Percentiles rank a stretch among this genome's conserved stretches.
Conservation (phyloP, 2,329 filamentous ascomycete genomes). For the Cladosporium sp. region DNA sequence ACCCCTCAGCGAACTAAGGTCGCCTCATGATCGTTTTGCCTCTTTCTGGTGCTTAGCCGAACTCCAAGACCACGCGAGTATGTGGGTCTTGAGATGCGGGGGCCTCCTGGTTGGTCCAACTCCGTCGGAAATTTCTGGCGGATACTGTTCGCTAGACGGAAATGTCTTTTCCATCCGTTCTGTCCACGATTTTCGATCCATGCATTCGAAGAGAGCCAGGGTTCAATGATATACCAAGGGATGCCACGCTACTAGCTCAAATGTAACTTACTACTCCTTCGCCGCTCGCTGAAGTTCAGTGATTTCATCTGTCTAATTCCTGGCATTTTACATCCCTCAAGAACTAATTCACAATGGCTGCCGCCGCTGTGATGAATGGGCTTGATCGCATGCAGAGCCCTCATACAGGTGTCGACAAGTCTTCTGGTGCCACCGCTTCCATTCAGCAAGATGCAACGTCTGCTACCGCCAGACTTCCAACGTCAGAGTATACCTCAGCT, state of each 20-base stretch:
- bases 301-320: no score
- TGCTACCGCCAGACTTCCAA: constrained; percentile 1
- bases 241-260: no score
- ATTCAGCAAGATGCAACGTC: constrained; percentile 14
- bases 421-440: not conserved
- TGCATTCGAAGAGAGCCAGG: no score
- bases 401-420: no score
- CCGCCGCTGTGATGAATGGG: no score
- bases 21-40: not conserved
- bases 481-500: not conserved
- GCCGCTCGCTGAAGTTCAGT: no score
- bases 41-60: not conserved
- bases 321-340: no score
- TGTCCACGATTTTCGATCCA: no score
- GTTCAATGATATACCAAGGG: no score
- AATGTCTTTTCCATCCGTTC: not conserved
- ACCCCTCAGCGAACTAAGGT: not conserved
- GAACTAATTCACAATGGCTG: no score
- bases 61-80: not conserved
- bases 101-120: not conserved
- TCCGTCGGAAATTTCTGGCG: not conserved
- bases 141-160: not conserved
- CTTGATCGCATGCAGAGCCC: no score
- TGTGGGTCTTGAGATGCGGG: not conserved
- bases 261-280: no score